phyloP scores from a whole-genome alignment of 176 grass and related monocot species.

The Triticum dicoccoides region DNA sequence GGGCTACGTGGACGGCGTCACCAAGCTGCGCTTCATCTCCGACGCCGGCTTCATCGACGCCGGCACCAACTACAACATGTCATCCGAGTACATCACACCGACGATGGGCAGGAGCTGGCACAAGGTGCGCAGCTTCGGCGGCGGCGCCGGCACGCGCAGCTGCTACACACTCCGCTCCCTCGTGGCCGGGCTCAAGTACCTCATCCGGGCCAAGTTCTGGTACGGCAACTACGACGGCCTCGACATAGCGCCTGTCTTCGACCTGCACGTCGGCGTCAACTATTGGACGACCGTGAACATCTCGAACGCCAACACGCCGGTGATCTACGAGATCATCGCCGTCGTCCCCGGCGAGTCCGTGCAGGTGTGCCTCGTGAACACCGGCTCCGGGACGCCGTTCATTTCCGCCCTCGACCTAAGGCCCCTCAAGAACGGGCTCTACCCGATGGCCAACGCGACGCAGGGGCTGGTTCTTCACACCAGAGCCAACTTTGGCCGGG shows the following conservation, averaged over 20 bases:
- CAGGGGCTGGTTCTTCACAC: slow-evolving; percentile 23
- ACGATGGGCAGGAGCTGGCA: neutral
- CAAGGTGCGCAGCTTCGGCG: slow-evolving; percentile 54
- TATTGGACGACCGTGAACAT: slow-evolving; percentile 43
- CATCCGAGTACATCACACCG: slow-evolving; percentile 1
- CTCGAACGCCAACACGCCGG: neutral
- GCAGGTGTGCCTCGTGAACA: slow-evolving; percentile 62
- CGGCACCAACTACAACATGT: slow-evolving; percentile 44
- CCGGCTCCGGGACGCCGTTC: slow-evolving; percentile 56
- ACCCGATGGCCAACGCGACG: slow-evolving; percentile 4
- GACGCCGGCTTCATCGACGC: slow-evolving; percentile 44
- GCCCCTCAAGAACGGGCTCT: slow-evolving; percentile 39
- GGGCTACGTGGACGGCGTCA: slow-evolving; percentile 31
- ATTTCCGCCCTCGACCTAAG: slow-evolving; percentile 54
- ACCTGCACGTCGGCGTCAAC: slow-evolving; percentile 43
- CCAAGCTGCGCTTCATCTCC: slow-evolving; percentile 19
- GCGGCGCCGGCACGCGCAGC: slow-evolving; percentile 24
- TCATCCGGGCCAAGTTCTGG: slow-evolving; percentile 43
- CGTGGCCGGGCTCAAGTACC: slow-evolving; percentile 39
- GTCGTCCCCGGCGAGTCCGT: slow-evolving; percentile 11
- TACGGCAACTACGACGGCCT: slow-evolving; percentile 69
- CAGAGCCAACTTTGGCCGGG: slow-evolving; percentile 35
- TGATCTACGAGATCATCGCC: slow-evolving; percentile 16
- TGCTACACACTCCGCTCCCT: slow-evolving; percentile 60
- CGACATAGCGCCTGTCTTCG: slow-evolving; percentile 26